Conservation (phyloP, 257 asterid genomes). For the Voacanga thouarsii region DNA sequence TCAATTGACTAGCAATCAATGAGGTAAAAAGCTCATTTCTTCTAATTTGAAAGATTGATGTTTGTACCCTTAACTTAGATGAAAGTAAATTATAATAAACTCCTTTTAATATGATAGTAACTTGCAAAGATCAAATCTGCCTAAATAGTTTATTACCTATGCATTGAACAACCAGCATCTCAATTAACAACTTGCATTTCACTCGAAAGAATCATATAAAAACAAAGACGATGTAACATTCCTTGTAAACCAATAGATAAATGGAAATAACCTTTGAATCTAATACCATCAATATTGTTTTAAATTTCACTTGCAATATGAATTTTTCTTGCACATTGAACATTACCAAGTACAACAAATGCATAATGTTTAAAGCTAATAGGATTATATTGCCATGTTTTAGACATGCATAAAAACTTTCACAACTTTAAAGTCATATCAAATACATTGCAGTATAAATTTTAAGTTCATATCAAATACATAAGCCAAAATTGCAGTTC, state of each 20-base stretch:
- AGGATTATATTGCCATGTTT: not conserved
- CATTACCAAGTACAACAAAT: not conserved
- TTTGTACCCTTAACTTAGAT: too few species aligned
- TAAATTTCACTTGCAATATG: not conserved
- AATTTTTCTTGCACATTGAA: not conserved
- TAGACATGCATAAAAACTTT: not conserved
- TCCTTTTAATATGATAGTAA: too few species aligned
- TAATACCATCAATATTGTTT: not conserved
- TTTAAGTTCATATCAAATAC: not conserved
- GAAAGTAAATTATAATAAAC: too few species aligned
- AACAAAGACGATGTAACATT: too few species aligned
- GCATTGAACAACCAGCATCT: too few species aligned
- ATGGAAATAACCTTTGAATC: not conserved
- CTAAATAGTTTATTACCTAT: too few species aligned
- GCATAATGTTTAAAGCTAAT: not conserved
- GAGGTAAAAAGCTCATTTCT: too few species aligned
- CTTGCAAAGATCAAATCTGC: too few species aligned
- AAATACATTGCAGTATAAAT: too few species aligned
- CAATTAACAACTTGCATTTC: not conserved
- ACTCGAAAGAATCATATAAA: not conserved
- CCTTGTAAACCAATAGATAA: not conserved
- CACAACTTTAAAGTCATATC: not conserved
- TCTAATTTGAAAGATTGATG: too few species aligned
- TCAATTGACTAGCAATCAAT: too few species aligned
- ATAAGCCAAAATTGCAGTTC: slow-evolving; percentile 11